A percentile compares a stretch with the other conserved stretches of the same genome.
Evolutionary conservation across 2,329 filamentous ascomycete species (phyloP).

Genomic region (Thielaviopsis musarum): DNA sequence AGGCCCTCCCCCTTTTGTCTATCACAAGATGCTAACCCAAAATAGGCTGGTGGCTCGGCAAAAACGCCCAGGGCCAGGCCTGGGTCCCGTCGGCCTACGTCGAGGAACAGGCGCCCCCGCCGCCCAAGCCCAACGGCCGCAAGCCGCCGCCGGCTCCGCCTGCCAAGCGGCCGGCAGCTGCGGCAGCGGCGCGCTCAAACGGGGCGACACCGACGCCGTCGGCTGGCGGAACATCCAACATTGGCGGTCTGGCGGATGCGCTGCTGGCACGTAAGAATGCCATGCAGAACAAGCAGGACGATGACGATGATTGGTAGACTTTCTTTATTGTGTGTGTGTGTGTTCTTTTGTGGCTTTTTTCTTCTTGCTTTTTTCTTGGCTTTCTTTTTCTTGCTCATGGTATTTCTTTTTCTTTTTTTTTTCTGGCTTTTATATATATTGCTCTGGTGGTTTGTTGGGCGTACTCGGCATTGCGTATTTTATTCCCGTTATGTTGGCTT

Average conservation of each 20-base stretch:
- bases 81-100: constrained; percentile 94
- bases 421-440: neutral
- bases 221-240: constrained; percentile 51
- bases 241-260: constrained; percentile 64
- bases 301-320: constrained; percentile 52
- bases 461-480: neutral
- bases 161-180: constrained; percentile 61
- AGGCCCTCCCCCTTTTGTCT: neutral
- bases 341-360: neutral
- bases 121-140: constrained; percentile 31
- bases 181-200: constrained; percentile 46
- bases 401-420: neutral
- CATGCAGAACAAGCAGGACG: constrained; percentile 52
- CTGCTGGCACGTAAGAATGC: constrained; percentile 58
- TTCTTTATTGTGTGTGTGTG: neutral
- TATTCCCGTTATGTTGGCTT: neutral
- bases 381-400: neutral
- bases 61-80: constrained; percentile 55
- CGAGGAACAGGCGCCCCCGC: constrained; percentile 56
- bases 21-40: constrained; percentile 18
- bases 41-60: constrained; percentile 89
- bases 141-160: constrained; percentile 62
- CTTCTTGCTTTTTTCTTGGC: neutral
- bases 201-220: constrained; percentile 50
- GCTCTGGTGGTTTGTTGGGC: neutral